Evolutionary conservation across 2,329 filamentous ascomycete species (phyloP).

Genomic region (Clonostachys chloroleuca): DNA sequence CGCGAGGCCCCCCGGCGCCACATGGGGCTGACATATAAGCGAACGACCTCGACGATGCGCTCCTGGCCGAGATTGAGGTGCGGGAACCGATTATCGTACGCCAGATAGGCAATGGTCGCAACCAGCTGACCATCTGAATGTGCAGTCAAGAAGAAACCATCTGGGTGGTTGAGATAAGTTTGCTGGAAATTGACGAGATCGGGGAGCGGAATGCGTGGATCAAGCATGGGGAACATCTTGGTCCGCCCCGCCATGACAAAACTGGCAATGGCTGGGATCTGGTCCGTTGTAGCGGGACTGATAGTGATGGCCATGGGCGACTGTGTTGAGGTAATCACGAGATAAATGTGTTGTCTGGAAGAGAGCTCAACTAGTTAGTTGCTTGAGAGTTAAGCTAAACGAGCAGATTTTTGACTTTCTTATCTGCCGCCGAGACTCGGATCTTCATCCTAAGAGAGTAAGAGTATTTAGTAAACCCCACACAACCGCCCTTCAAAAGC

Average conservation of each 20-base stretch:
- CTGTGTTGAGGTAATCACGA: no score
- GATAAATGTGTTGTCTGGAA: no score
- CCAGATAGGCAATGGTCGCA: conserved; percentile 14
- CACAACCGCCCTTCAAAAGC: no score
- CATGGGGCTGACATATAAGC: conserved; percentile 15
- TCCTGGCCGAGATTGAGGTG: conserved; percentile 8
- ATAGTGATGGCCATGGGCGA: no score
- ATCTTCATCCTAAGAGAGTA: no score
- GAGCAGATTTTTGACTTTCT: no score
- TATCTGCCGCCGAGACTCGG: no score
- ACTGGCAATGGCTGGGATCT: conserved; percentile 12
- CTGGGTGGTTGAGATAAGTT: conserved; percentile 12
- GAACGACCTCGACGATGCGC: conserved; percentile 15
- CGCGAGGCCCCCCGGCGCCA: conserved; percentile 18
- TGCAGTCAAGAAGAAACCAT: conserved; percentile 13
- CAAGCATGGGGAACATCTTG: conserved; percentile 18
- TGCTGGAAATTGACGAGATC: conserved; percentile 12
- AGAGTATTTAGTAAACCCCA: no score
- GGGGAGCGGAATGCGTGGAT: conserved; percentile 6
- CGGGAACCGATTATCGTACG: conserved; percentile 16
- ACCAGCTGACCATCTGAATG: conserved; percentile 6
- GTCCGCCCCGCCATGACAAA: conserved; percentile 14
- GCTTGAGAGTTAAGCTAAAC: no score
- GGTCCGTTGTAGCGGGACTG: conserved; percentile 1
- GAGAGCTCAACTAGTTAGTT: no score